Evolutionary conservation across 495 filamentous ascomycete genomes (phyloP).

Genomic region (Alectoria sarmentosa): DNA sequence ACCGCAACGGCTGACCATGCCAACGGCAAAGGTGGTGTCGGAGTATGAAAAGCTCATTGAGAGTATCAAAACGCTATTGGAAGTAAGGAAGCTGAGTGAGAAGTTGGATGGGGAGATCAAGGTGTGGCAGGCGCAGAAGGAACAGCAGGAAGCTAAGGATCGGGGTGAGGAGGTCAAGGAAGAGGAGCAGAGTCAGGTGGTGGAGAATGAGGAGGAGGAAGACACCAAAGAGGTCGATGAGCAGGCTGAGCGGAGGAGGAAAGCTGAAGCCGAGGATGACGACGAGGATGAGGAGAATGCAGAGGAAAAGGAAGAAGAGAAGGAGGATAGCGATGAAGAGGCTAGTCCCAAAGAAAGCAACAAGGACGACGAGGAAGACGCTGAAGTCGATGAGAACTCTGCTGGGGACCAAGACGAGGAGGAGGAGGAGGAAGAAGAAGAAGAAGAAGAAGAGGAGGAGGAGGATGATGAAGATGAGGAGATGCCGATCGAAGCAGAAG

Average conservation of each 20-base stretch:
- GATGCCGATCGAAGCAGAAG: slow-evolving; percentile 4
- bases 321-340: slow-evolving; percentile 34
- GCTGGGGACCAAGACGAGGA: slow-evolving; percentile 17
- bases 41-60: slow-evolving; percentile 75
- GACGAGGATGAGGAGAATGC: slow-evolving; percentile 17
- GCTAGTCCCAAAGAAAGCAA: slow-evolving; percentile 10
- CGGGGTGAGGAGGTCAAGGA: slow-evolving; percentile 18
- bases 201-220: neutral
- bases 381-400: slow-evolving; percentile 33
- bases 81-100: slow-evolving; percentile 74
- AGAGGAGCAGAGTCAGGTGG: slow-evolving; percentile 4
- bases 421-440: slow-evolving; percentile 15
- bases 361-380: slow-evolving; percentile 22
- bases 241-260: slow-evolving; percentile 1
- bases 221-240: slow-evolving; percentile 18
- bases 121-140: slow-evolving; percentile 59
- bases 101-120: slow-evolving; percentile 80
- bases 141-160: slow-evolving; percentile 34
- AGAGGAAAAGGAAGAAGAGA: slow-evolving; percentile 25
- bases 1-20: slow-evolving; percentile 71
- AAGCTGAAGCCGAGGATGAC: slow-evolving; percentile 20
- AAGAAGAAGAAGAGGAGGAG: slow-evolving; percentile 12
- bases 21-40: slow-evolving; percentile 70
- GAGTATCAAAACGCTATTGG: slow-evolving; percentile 67
- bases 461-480: slow-evolving; percentile 17